Evolutionary conservation across 108 stramenopile species (phyloP), one percentile per base, ranked within the genome.

Genomic region (Pseudonitzschia multistriata): DNA sequence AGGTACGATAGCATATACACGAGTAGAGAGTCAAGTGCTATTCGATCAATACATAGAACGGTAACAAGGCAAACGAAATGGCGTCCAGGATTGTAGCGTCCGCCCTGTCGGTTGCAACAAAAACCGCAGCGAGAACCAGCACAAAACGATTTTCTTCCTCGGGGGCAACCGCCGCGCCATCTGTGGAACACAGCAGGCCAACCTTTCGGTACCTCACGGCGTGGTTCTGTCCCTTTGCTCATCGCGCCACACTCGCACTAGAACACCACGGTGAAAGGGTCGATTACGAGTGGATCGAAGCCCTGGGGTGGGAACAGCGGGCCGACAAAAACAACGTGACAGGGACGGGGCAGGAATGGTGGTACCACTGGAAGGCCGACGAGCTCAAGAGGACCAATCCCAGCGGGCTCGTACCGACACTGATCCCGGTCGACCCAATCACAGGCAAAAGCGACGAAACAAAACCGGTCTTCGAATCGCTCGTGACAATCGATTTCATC

Each of bases 181-280:
- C 52, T 10, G 7, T 17, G 17, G 21, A 11, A 33, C 8, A 0
- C 13, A 10, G 10, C n/a, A 57, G 30, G 17, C 87, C 87, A 42
- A 86, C 86, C 56, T 78, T 93, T 36, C 87, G 83, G n/a, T 94
- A 88, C 61, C 73, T 89, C 24, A 73, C 77, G 3, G 89, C 93
- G 0, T 94, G 93, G 93, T 94, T 94, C 62, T 94, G 93, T 64
- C 93, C 93, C 27, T 92, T 85, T 64, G 93, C 93, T 5, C 93
- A 94, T 67, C 77, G 93, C 19, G 85, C 87, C 3, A 91, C 93
- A 4, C 62, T 91, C 33, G 93, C 93, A n/a, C 62, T 94, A 52
- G 89, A 88, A 53, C 93, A 94, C 75, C 93, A 94, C 68, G 36
- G 64, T 2, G 87, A 72, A 5, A 68, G 76, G 14, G 79, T 94